These are phyloP conservation scores for Phoma sp. DNA, from an alignment of 2,329 filamentous ascomycete species.

Conservation along the genomic window DNA sequence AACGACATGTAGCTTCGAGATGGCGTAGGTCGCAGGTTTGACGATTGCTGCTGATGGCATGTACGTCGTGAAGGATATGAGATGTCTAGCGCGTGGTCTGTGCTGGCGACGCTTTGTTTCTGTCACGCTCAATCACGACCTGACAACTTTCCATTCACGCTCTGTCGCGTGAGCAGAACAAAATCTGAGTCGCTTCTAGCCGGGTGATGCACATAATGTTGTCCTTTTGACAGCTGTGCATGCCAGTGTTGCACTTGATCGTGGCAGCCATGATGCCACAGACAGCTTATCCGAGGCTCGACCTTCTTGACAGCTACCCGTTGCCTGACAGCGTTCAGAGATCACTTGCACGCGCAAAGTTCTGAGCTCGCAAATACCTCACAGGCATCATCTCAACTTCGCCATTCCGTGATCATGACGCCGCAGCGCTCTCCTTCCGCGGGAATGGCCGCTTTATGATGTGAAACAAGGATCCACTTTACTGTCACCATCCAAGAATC, in stretches of 20 bases:
- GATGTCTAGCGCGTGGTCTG: conserved; percentile 6
- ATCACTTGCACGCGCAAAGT: background rate
- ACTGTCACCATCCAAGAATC: conserved; percentile 5
- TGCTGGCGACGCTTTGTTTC: background rate
- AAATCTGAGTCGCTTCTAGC: background rate
- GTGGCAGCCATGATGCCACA: background rate
- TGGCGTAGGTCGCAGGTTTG: background rate
- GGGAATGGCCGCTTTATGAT: conserved; percentile 17
- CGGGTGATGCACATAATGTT: background rate
- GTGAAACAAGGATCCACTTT: conserved; percentile 12
- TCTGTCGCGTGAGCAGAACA: conserved; percentile 1
- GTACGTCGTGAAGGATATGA: background rate
- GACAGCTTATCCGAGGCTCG: background rate
- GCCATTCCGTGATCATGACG: background rate
- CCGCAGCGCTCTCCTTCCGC: background rate
- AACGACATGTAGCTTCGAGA: background rate
- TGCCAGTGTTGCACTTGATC: background rate
- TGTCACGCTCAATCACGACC: conserved; percentile 7
- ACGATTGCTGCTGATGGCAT: background rate
- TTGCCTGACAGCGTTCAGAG: background rate
- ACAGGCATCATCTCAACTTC: background rate
- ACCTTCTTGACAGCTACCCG: background rate
- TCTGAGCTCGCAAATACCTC: background rate
- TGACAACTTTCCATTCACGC: background rate
- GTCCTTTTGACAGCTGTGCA: background rate